phyloP scores from a whole-genome alignment of 2,329 filamentous ascomycete genomes.

The Colletotrichum musicola region DNA sequence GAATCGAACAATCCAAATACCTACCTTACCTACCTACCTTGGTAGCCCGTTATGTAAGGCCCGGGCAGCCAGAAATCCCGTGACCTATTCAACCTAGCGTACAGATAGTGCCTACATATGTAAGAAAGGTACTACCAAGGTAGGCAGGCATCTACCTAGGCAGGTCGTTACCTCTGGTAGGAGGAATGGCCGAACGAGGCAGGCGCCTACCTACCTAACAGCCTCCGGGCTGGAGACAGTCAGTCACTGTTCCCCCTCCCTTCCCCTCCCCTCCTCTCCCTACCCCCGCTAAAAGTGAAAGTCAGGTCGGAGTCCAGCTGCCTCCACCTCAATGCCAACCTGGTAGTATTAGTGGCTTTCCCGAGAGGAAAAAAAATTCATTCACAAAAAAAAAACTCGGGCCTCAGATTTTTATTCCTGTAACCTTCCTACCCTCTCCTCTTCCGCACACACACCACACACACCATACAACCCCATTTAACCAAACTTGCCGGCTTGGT shows the following conservation, averaged over 20 bases:
- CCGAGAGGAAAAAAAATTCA: conserved; percentile 39
- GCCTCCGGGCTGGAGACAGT: not conserved
- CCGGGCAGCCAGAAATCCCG: too few relatives aligned
- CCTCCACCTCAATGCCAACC: conserved; percentile 37
- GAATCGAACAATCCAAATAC: not conserved
- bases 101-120: too few relatives aligned
- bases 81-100: too few relatives aligned
- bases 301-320: conserved; percentile 34
- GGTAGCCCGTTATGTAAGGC: too few relatives aligned
- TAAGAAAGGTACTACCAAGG: too few relatives aligned
- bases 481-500: conserved; percentile 21
- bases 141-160: too few relatives aligned
- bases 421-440: conserved; percentile 27
- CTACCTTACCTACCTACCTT: not conserved
- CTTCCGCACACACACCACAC: conserved; percentile 30
- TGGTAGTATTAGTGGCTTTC: conserved; percentile 36
- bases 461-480: conserved; percentile 21
- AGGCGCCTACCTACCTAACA: too few relatives aligned
- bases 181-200: too few relatives aligned
- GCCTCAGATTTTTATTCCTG: conserved; percentile 39
- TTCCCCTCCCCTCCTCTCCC: conserved; percentile 10
- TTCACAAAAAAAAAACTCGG: conserved; percentile 41
- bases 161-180: too few relatives aligned
- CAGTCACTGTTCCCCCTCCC: not conserved
- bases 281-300: conserved; percentile 35